Evolutionary conservation across 2,329 filamentous ascomycete species (phyloP), one percentile per base, ranked within the genome.

Genomic region (Fusarium dimerum): DNA sequence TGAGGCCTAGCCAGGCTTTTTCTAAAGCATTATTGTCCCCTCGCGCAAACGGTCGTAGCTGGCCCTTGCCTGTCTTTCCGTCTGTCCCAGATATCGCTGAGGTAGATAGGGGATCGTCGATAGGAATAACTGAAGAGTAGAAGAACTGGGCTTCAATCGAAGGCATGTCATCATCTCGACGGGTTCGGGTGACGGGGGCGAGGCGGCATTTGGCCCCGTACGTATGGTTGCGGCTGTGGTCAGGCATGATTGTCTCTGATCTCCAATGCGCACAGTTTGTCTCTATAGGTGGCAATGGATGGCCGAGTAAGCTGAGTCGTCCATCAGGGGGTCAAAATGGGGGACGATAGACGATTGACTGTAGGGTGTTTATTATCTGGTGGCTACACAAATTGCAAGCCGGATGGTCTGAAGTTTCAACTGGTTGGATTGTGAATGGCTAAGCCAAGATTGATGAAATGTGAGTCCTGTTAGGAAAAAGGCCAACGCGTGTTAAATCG

Each of bases 101-200:
- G 2, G 87, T 82, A 10, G 88, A 90, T n/a, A 96, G 79, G 20
- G 90, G 90, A 66, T 96, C 92, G 66, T 96, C 92, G 66, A 96
- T 92, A 30, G 91, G 87, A 45, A 93, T 81, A 12, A 85, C 77
- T 11, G 91, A 94, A 13, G 85, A 82, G 71, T 96, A 96, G 73
- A 96, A 96, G 75, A 91, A 96, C 57, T 91, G 89, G 18, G 87
- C 80, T 32, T 80, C 78, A 48, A 88, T 70, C 0, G 83, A 79
- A 15, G 88, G 87, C 20, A 82, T 77, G 48, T 74, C 76, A 48
- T 78, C 73, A 42, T 73, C 68, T 50, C 71, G 71, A 20, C 68
- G 54, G 26, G 70, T 62, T 29, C 71, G 70, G 64, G 73, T 62
- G 51, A 76, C 63, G 65, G 80, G 78, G 12, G 79, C 76, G 39